Evolutionary conservation across 192 early-diverging fungal species (phyloP).

Genomic region (Coemansia sp.): DNA sequence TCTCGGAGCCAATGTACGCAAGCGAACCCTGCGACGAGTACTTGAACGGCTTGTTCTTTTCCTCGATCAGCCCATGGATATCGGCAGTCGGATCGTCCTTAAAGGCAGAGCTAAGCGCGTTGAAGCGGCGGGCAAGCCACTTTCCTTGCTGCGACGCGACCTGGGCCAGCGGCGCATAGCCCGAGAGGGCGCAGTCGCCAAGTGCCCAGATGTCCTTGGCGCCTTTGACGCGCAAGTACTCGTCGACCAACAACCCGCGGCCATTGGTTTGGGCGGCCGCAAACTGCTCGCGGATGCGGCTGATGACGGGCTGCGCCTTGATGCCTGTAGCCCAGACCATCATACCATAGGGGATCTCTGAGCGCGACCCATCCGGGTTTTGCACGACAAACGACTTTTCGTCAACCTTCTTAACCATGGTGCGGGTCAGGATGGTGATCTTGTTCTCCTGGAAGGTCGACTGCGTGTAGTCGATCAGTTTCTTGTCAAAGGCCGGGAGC

Average conservation of each 20-base stretch:
- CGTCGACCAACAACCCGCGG: constrained; percentile 75
- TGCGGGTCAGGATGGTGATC: constrained; percentile 77
- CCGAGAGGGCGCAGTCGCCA: constrained; percentile 90
- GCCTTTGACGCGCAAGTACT: constrained; percentile 72
- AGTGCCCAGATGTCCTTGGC: constrained; percentile 74
- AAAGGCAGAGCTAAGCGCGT: constrained; percentile 21
- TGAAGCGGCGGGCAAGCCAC: constrained; percentile 80
- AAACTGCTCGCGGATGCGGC: constrained; percentile 52
- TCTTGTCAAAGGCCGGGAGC: constrained; percentile 73
- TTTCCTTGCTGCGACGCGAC: constrained; percentile 87
- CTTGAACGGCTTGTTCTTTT: constrained; percentile 63
- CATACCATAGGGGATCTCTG: constrained; percentile 67
- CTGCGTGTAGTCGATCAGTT: constrained; percentile 76
- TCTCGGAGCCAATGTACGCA: constrained; percentile 92
- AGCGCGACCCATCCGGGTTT: constrained; percentile 53
- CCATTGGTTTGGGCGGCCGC: constrained; percentile 42
- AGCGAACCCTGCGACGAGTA: constrained; percentile 87
- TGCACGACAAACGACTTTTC: constrained; percentile 64
- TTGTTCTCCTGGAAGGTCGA: constrained; percentile 74
- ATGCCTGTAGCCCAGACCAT: constrained; percentile 81
- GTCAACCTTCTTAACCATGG: constrained; percentile 67
- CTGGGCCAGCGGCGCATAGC: constrained; percentile 82
- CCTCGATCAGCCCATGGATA: constrained; percentile 29
- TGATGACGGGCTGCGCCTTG: constrained; percentile 64
- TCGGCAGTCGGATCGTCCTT: constrained; percentile 17